Evolutionary conservation across 1,284 basidiomycete species (phyloP).

Genomic region (Malassezia caprae): DNA sequence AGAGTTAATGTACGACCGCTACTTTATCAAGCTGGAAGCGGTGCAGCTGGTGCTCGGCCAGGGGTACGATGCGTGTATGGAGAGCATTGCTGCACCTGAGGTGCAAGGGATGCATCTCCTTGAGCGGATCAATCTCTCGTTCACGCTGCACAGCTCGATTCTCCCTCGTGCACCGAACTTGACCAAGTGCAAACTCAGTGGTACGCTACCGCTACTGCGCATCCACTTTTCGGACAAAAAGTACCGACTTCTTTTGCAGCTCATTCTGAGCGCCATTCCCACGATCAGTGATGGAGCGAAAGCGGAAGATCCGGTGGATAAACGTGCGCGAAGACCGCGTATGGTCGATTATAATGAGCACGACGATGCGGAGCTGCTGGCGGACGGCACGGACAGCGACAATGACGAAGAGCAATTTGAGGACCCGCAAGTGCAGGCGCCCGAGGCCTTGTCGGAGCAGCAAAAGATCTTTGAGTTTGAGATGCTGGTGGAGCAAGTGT

Average conservation of each 20-base stretch:
- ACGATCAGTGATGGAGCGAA: slow-evolving; percentile 55
- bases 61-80: slow-evolving; percentile 68
- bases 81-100: slow-evolving; percentile 56
- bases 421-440: slow-evolving; percentile 6
- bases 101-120: slow-evolving; percentile 58
- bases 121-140: slow-evolving; percentile 83
- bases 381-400: slow-evolving; percentile 38
- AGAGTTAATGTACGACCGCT: slow-evolving; percentile 90
- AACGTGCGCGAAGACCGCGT: slow-evolving; percentile 26
- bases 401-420: slow-evolving; percentile 32
- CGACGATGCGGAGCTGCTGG: slow-evolving; percentile 20
- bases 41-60: slow-evolving; percentile 87
- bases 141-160: slow-evolving; percentile 87
- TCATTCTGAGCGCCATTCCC: slow-evolving; percentile 84
- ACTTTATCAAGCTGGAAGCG: slow-evolving; percentile 71
- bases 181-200: slow-evolving; percentile 82
- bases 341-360: slow-evolving; percentile 33
- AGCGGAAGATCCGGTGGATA: not conserved
- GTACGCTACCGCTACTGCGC: slow-evolving; percentile 75
- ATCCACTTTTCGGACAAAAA: slow-evolving; percentile 92
- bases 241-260: slow-evolving; percentile 85
- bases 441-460: slow-evolving; percentile 53
- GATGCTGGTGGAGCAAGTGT: slow-evolving; percentile 79
- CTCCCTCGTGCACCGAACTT: slow-evolving; percentile 74
- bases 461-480: slow-evolving; percentile 81